These are phyloP conservation scores for Podila clonocystis DNA, from an alignment of 192 early-diverging fungal species.

Conservation along the genomic window DNA sequence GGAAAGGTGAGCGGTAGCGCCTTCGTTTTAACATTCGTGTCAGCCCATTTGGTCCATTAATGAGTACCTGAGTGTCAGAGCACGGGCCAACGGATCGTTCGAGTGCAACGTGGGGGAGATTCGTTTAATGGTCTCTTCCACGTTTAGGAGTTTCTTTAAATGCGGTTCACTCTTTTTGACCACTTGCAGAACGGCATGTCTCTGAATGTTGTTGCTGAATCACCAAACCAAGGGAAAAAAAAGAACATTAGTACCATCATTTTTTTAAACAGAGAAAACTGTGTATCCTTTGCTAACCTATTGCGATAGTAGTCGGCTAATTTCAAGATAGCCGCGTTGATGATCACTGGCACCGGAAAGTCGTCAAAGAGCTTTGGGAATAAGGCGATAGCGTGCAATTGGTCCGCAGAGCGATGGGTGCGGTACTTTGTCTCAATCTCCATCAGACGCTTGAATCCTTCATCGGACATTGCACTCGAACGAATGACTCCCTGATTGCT, in stretches of 20 bases:
- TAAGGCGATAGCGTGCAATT: conserved; percentile 52
- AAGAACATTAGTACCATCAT: neutral
- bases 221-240: neutral
- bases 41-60: neutral
- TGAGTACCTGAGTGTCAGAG: conserved; percentile 57
- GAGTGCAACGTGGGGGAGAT: conserved; percentile 53
- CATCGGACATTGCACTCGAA: conserved; percentile 5
- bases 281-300: conserved; percentile 23
- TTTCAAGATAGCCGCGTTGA: conserved; percentile 60
- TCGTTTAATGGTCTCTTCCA: conserved; percentile 55
- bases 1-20: neutral
- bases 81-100: conserved; percentile 58
- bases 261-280: neutral
- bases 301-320: conserved; percentile 58
- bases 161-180: conserved; percentile 57
- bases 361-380: conserved; percentile 58
- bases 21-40: neutral
- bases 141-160: conserved; percentile 56
- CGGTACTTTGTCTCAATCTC: conserved; percentile 45
- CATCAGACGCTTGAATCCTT: conserved; percentile 36
- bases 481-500: neutral
- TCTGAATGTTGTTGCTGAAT: conserved; percentile 55
- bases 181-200: conserved; percentile 55
- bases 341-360: conserved; percentile 55
- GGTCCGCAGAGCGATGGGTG: conserved; percentile 36